Base-by-base conservation (phyloP, 1,284 basidiomycete species). In the Boletus smithii region DNA sequence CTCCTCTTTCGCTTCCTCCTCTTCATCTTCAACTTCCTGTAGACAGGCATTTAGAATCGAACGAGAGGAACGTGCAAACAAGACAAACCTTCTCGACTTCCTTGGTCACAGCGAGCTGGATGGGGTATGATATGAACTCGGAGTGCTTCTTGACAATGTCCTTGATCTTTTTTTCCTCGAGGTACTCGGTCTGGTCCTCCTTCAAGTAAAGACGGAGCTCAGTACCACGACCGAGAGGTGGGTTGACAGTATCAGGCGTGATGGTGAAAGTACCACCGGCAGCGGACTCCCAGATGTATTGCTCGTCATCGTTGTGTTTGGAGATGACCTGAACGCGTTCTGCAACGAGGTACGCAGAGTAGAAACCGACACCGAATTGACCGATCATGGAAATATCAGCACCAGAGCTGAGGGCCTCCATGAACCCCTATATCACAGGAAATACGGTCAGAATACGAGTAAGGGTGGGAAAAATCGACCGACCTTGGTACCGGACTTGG, bases 111-210 rank as follows among this genome's bases (percentile, higher is more conserved):
- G 92, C 92, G 59, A 99, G 84, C 73, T 99, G 95, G 67, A 99
- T 99, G 58, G 95, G 97, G 80, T 99, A 99, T 41, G 95, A 98
- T 76, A 99, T 99, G 80, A 99, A 99, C 77, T 99, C 95, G 66
- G 97, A 99, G 83, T 99, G 97, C 83, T 99, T 99, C 85, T 99
- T 99, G 72, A 99, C 95, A 59, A 97, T 93, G 63, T 99, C 97
- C 79, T 95, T 95, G 83, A 99, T 94, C 72, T 85, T 86, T 83
- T 97, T 97, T 83, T 99, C 97, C 78, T 99, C 95, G 50, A 98
- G 83, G 77, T 98, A 99, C 73, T 99, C 97, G 58, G 90, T 84
- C 75, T 97, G 94, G 72, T 99, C 95, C 70, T 99, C 97, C 82
- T 99, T 99, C 71, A 99, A 78, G 82, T 76, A 93, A 56, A 99